phyloP scores from a whole-genome alignment of 2,329 filamentous ascomycete genomes.

The Emericellopsis cladophorae region DNA sequence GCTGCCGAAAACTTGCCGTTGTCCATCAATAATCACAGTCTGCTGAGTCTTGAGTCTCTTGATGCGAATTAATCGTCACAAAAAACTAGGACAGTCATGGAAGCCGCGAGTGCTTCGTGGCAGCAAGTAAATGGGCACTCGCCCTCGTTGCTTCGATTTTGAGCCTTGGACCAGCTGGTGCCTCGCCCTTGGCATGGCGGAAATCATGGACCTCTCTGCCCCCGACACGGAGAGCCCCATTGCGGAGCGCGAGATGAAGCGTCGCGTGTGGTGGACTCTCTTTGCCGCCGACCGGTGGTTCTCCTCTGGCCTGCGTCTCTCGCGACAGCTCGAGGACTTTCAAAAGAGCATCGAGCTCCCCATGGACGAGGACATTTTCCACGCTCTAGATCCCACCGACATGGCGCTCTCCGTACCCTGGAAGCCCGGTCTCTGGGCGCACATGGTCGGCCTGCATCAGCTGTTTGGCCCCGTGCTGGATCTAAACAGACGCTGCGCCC shows the following conservation, averaged over 20 bases:
- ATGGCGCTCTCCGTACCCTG: conserved; percentile 1
- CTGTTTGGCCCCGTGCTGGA: conserved; percentile 19
- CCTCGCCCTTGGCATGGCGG: conserved; percentile 1
- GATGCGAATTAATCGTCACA: too few relatives aligned
- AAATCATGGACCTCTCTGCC: conserved; percentile 3
- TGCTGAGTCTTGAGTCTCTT: too few relatives aligned
- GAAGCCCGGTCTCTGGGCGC: conserved; percentile 18
- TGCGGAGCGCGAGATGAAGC: conserved; percentile 3
- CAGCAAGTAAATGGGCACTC: too few relatives aligned
- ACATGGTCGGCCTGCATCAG: conserved; percentile 17
- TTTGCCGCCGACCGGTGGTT: conserved; percentile 9
- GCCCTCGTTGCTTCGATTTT: too few relatives aligned
- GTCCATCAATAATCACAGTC: too few relatives aligned
- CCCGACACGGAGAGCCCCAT: background rate
- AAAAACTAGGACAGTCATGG: too few relatives aligned
- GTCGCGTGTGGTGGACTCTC: conserved; percentile 7
- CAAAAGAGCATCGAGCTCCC: conserved; percentile 4
- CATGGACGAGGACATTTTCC: conserved; percentile 15
- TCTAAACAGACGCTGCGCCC: conserved; percentile 14
- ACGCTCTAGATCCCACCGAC: conserved; percentile 4
- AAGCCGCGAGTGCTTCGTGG: too few relatives aligned
- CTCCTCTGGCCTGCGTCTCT: conserved; percentile 6
- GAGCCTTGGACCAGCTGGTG: too few relatives aligned
- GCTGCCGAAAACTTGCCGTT: too few relatives aligned
- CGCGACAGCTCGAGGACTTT: conserved; percentile 4